A percentile compares a stretch with the other conserved stretches of the same genome.
These are phyloP conservation scores for Noccaea bulbosa DNA, from an alignment of 345 rosid species.

Conservation along the genomic window DNA sequence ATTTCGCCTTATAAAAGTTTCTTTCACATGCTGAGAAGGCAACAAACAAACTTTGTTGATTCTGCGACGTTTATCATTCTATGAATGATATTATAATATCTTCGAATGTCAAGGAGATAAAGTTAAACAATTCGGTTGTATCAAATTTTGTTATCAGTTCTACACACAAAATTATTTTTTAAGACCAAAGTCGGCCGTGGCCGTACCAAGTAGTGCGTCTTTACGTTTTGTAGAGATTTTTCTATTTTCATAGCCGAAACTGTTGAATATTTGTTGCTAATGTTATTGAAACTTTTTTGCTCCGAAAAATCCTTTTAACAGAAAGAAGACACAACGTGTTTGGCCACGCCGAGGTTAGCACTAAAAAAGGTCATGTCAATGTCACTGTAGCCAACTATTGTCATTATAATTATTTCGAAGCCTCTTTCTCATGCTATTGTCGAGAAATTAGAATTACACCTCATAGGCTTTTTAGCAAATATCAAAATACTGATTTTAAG, in stretches of 20 bases:
- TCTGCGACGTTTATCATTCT: conserved; percentile 8
- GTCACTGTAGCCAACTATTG: neutral
- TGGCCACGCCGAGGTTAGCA: conserved; percentile 37
- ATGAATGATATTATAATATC: neutral
- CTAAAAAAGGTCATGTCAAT: neutral
- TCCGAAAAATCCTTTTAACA: conserved; percentile 4
- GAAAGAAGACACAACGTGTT: conserved; percentile 23
- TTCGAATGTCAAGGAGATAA: conserved; percentile 28
- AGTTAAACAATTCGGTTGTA: conserved; percentile 18
- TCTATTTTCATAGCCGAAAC: conserved; percentile 29
- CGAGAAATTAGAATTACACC: conserved; percentile 37
- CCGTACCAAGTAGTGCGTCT: conserved; percentile 41
- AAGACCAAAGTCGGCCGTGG: conserved; percentile 27
- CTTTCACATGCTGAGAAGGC: conserved; percentile 14
- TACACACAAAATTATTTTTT: conserved; percentile 4
- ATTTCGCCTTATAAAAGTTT: conserved; percentile 1
- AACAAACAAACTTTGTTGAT: neutral
- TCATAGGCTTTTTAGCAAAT: neutral
- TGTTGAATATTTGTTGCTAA: conserved; percentile 27
- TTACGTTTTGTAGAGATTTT: conserved; percentile 24
- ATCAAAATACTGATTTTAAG: neutral
- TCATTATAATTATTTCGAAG: neutral
- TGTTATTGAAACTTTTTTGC: conserved; percentile 1
- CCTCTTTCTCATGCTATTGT: conserved; percentile 17
- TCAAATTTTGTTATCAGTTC: conserved; percentile 20